Evolutionary conservation across 2,329 filamentous ascomycete genomes (phyloP), one percentile per base, ranked within the genome.

Genomic region (Grosmannia penicillata): DNA sequence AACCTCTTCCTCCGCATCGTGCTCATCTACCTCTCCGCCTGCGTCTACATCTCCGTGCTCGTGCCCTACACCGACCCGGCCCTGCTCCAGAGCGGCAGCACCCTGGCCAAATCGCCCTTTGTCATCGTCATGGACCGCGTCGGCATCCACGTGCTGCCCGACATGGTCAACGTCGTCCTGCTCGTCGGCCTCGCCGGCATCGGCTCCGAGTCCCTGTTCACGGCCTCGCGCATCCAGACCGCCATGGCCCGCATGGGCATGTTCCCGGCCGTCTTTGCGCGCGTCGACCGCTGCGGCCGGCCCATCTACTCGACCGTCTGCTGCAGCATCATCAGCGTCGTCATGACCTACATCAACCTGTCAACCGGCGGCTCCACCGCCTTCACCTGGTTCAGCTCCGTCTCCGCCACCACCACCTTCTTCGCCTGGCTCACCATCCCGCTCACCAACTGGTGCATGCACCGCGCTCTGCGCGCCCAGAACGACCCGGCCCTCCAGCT

Each of bases 91-190:
- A 23, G 25, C 3, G 29, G 33, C 17, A 42, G 33, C 37, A 31
- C 42, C 32, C 40, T 42, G 18, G 40, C 43, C 25, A 30, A 32
- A 24, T 42, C 40, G 31, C 61, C 63, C 5, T 71, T 70, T 47
- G 68, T 67, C 37, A 48, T 66, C 27, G 50, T 52, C 38, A 54
- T 57, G 53, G 47, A 52, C 37, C 45, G 49, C 9, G 50, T 56
- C 17, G 36, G 41, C 35, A 72, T 77, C 46, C 53, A 55, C 2
- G 54, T 72, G 2, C 54, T 78, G 2, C 72, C 72, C 4, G 60
- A 75, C 48, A 71, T 78, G 33, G 69, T 78, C 52, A 78, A 78
- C 51, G 70, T 67, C 11, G 51, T 55, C 44, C 48, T 57, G 1
- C 44, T 56, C n/a, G 52, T 44, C 11, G 43, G 43, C 15, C 43